Evolutionary conservation across 2,329 filamentous ascomycete genomes (phyloP).

Genomic region (Microsporum audouinii): DNA sequence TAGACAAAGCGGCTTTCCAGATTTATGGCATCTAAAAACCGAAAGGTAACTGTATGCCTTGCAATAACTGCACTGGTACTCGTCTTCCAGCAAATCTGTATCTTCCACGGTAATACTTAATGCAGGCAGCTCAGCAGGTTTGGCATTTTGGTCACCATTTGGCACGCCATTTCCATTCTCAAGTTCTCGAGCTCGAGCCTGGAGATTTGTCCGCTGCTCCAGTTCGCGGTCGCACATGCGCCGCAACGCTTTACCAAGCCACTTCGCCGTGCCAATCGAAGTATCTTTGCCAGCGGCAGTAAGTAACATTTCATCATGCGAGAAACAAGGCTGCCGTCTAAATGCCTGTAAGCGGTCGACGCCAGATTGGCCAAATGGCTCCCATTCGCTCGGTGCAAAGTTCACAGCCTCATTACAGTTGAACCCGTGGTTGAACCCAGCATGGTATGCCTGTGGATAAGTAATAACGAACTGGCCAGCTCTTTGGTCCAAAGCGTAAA

Average conservation of each 20-base stretch:
- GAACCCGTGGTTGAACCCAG: slow-evolving; percentile 96
- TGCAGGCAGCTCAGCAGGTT: slow-evolving; percentile 36
- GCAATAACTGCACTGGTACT: slow-evolving; percentile 84
- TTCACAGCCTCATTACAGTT: slow-evolving; percentile 99
- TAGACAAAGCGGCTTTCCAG: slow-evolving; percentile 72
- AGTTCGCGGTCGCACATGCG: slow-evolving; percentile 66
- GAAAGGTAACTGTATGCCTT: slow-evolving; percentile 88
- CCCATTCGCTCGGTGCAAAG: slow-evolving; percentile 91
- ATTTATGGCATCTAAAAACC: slow-evolving; percentile 71
- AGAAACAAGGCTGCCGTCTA: slow-evolving; percentile 87
- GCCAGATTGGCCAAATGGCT: slow-evolving; percentile 75
- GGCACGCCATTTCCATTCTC: slow-evolving; percentile 41
- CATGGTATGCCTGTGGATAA: slow-evolving; percentile 93
- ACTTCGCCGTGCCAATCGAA: slow-evolving; percentile 83
- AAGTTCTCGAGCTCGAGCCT: slow-evolving; percentile 50
- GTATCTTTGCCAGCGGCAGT: slow-evolving; percentile 74
- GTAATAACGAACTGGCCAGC: slow-evolving; percentile 95
- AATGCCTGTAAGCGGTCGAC: slow-evolving; percentile 80
- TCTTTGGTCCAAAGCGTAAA: slow-evolving; percentile 90
- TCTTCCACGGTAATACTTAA: slow-evolving; percentile 57
- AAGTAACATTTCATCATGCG: slow-evolving; percentile 86
- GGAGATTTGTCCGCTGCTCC: slow-evolving; percentile 55
- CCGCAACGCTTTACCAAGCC: slow-evolving; percentile 78
- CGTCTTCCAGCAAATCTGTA: slow-evolving; percentile 71
- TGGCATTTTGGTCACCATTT: slow-evolving; percentile 37